Percentiles rank a stretch among this genome's conserved stretches.
Conservation (phyloP, 2,329 filamentous ascomycete species). For the Colletotrichum lindemuthianum region DNA sequence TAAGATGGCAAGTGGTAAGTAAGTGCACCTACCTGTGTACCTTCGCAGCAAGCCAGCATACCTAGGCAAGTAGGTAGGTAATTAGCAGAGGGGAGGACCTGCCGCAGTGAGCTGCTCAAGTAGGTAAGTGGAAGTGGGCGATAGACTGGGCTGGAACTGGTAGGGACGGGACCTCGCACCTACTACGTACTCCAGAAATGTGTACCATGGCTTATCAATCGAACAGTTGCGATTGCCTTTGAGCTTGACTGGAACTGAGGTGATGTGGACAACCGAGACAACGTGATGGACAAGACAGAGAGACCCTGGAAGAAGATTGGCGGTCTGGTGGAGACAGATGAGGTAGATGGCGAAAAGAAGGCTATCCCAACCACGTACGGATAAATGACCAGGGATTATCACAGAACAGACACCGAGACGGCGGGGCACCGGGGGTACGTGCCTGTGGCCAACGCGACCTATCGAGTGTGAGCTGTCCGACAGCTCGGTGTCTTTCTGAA, state of each 20-base stretch:
- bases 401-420: constrained; percentile 31
- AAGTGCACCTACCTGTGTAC: not conserved
- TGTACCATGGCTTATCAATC: not conserved
- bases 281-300: too few species aligned
- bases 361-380: constrained; percentile 9
- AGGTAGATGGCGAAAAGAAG: constrained; percentile 35
- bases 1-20: constrained; percentile 5
- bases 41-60: not conserved
- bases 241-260: too few species aligned
- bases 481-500: too few species aligned
- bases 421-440: constrained; percentile 8
- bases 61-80: too few species aligned
- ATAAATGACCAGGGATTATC: constrained; percentile 26
- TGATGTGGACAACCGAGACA: too few species aligned
- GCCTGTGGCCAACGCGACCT: constrained; percentile 3
- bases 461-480: not conserved
- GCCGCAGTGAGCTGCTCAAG: not conserved
- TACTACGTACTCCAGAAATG: not conserved
- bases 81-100: too few species aligned
- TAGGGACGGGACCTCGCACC: constrained; percentile 1
- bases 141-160: constrained; percentile 32
- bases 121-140: not conserved
- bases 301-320: constrained; percentile 24
- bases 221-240: not conserved
- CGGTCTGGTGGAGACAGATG: constrained; percentile 31